These are phyloP conservation scores for Thelonectria discophora DNA, from an alignment of 2,329 filamentous ascomycete genomes.

Conservation along the genomic window DNA sequence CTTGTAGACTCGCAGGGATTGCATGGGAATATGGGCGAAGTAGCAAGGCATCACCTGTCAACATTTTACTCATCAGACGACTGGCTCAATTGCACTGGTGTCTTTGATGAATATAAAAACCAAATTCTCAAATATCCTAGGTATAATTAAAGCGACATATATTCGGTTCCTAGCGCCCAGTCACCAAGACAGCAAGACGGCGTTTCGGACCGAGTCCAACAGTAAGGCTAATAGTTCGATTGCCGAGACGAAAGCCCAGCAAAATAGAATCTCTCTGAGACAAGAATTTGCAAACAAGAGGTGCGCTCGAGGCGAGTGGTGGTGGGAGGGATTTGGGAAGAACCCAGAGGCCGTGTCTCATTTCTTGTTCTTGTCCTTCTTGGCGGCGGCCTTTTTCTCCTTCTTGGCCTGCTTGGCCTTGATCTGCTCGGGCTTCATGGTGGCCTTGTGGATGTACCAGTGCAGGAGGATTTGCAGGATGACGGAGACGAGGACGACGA, in stretches of 20 bases:
- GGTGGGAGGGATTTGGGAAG: background rate
- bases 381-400: conserved; percentile 50
- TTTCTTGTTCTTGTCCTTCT: conserved; percentile 32
- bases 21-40: background rate
- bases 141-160: conserved; percentile 21
- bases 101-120: conserved; percentile 4
- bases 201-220: background rate
- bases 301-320: background rate
- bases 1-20: background rate
- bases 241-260: background rate
- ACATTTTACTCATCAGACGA: conserved; percentile 31
- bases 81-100: conserved; percentile 25
- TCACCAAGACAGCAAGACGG: background rate
- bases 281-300: background rate
- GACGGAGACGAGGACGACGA: conserved; percentile 62
- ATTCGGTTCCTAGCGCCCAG: conserved; percentile 1
- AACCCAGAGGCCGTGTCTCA: conserved; percentile 5
- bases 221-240: conserved; percentile 8
- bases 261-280: background rate
- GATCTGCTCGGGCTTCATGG: conserved; percentile 68
- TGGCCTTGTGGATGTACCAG: conserved; percentile 69
- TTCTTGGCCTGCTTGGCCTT: conserved; percentile 60
- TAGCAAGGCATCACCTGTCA: conserved; percentile 9
- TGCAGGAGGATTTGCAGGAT: conserved; percentile 57
- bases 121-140: conserved; percentile 15